phyloP scores from a whole-genome alignment of 2,329 filamentous ascomycete species.

The Chrysosphaeria jannelii region DNA sequence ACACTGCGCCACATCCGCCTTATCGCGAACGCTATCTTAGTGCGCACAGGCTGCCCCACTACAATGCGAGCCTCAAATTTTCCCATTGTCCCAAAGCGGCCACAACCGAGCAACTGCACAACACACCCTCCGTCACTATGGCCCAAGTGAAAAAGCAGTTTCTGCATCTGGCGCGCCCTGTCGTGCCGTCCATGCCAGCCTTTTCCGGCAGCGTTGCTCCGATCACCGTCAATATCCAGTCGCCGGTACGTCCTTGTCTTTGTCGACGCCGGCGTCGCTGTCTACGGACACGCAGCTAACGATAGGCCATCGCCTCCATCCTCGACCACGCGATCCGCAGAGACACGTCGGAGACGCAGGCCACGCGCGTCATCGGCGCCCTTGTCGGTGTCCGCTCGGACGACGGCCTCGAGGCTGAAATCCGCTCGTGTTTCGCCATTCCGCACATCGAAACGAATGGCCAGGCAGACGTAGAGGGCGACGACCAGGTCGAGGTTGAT shows the following conservation, averaged over 20 bases:
- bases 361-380: conserved; percentile 88
- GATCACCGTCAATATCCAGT: conserved; percentile 80
- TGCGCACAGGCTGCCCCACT: conserved; percentile 16
- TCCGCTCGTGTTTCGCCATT: conserved; percentile 89
- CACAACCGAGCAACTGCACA: neutral
- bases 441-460: conserved; percentile 95
- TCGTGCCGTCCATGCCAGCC: conserved; percentile 51
- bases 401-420: conserved; percentile 88
- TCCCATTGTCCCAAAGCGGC: conserved; percentile 1
- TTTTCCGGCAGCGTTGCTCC: conserved; percentile 68
- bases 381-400: conserved; percentile 79
- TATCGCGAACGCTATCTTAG: conserved; percentile 19
- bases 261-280: too few species aligned
- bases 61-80: conserved; percentile 6
- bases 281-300: too few species aligned
- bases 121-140: too few species aligned
- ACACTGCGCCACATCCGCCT: conserved; percentile 5
- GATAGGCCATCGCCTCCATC: conserved; percentile 39
- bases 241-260: conserved; percentile 34
- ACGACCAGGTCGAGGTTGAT: conserved; percentile 96
- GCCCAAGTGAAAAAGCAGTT: too few species aligned
- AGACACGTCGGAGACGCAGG: conserved; percentile 43
- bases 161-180: conserved; percentile 76
- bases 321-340: conserved; percentile 84
- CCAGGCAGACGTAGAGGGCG: conserved; percentile 97